Conservation (phyloP, 306 rosid species). For the Gastrolobium bilobum region DNA sequence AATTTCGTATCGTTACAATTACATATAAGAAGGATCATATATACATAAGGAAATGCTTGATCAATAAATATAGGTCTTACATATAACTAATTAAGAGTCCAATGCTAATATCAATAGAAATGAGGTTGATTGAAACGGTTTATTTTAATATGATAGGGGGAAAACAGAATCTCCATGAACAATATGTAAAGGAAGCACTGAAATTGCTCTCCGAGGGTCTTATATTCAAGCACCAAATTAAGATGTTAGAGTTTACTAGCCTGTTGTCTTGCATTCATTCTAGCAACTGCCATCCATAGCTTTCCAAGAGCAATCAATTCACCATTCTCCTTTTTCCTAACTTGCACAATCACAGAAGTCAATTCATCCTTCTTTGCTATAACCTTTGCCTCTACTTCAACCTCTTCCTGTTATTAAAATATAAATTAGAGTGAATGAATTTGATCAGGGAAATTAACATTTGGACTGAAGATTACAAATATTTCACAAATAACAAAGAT, state of each 20-base stretch:
- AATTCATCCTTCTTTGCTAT: conserved; percentile 47
- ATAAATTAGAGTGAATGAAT: conserved; percentile 4
- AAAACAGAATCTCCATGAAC: background rate
- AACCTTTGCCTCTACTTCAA: conserved; percentile 58
- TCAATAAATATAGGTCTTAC: background rate
- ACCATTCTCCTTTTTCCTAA: conserved; percentile 47
- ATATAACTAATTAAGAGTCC: too few relatives aligned
- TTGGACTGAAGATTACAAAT: background rate
- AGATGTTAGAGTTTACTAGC: conserved; percentile 25
- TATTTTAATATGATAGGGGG: background rate
- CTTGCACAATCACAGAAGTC: conserved; percentile 50
- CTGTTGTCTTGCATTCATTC: background rate
- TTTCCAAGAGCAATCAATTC: conserved; percentile 58
- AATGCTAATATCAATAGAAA: background rate
- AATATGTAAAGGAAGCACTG: background rate
- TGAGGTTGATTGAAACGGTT: conserved; percentile 1
- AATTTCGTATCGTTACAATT: background rate
- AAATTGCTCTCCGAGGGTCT: background rate
- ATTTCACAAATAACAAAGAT: too few relatives aligned
- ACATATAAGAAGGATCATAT: background rate
- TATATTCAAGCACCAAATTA: background rate
- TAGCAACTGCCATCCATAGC: conserved; percentile 50
- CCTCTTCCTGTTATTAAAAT: conserved; percentile 55
- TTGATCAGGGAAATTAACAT: background rate
- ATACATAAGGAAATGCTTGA: background rate